Evolutionary conservation across 2,329 filamentous ascomycete genomes (phyloP), one percentile per base, ranked within the genome.

Genomic region (Fusarium bactridioides): DNA sequence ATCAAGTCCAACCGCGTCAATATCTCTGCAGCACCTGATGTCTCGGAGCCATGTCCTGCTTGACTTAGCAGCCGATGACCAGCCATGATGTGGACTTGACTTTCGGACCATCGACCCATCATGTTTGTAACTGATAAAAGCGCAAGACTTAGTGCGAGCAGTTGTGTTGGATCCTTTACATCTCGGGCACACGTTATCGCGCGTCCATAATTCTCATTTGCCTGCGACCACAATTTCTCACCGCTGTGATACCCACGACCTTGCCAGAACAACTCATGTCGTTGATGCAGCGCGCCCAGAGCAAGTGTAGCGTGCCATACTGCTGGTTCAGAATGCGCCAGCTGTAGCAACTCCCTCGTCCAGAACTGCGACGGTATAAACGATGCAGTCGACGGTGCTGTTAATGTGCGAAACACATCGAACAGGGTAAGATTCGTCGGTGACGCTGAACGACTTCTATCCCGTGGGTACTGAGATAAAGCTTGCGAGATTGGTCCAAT

Each of bases 251-350:
- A n/a, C 11, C 38, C 51, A 19, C 33, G 31, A 1, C 65, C 72
- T 29, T 72, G 70, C 38, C 60, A 64, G 38, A 54, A 62, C 18
- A 79, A 59, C 31, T 74, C 64, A 38, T 74, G 65, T 3, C 74
- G 70, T 23, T 78, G 78, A 43, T 82, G 80, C 48, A 83, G 69
- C 7, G 80, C 80, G 1, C 81, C 81, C 7, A 83, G 48, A 0
- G 80, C 80, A 10, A 81, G 77, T 0, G 78, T 78, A 6, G 79
- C 80, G 38, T 79, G 78, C 81, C 80, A 82, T 1, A 80, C 76
- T 9, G 81, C 79, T 13, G 79, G 79, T 58, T 82, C 80, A 50
- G 59, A 66, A 59, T 82, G 79, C 0, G 81, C 79, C 5, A 80
- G 68, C 73, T 82, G 80, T 2, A 82, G 69, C 7, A 82, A 40